Percentiles rank a stretch among this genome's conserved stretches.
These are phyloP conservation scores for Pittosporum tobira DNA, from an alignment of 129 eudicot species.

Conservation along the genomic window DNA sequence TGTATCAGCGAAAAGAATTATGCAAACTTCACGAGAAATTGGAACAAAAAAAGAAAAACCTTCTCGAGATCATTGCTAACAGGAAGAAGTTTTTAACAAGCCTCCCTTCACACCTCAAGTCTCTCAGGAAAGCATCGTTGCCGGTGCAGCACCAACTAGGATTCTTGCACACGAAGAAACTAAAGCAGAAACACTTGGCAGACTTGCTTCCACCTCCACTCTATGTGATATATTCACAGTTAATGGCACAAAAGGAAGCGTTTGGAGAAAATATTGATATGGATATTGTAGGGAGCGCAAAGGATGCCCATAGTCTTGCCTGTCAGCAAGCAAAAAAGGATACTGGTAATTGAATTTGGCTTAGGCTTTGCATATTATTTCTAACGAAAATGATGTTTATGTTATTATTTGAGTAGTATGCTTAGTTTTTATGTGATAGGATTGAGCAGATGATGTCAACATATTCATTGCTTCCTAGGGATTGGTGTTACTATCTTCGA, in stretches of 20 bases:
- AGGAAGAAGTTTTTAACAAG: constrained; percentile 91
- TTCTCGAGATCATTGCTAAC: constrained; percentile 73
- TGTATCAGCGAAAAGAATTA: constrained; percentile 79
- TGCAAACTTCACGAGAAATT: constrained; percentile 63
- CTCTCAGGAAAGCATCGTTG: constrained; percentile 88
- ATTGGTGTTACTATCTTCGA: too few relatives aligned
- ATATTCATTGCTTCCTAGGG: too few relatives aligned
- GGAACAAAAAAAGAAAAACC: constrained; percentile 71
- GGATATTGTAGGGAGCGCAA: constrained; percentile 75
- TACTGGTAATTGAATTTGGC: constrained; percentile 28
- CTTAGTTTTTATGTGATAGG: too few relatives aligned
- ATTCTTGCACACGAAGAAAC: constrained; percentile 73
- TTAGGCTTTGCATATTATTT: neutral
- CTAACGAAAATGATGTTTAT: neutral
- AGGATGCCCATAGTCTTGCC: constrained; percentile 86
- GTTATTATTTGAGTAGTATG: constrained; percentile 7
- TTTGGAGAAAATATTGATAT: constrained; percentile 90
- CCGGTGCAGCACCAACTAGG: constrained; percentile 92
- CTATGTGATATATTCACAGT: constrained; percentile 72
- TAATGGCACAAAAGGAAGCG: constrained; percentile 92
- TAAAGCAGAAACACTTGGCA: constrained; percentile 74
- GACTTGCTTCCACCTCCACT: constrained; percentile 99
- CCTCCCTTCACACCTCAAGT: constrained; percentile 97
- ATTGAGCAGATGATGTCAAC: too few relatives aligned
- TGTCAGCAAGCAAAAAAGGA: constrained; percentile 80